Base-by-base conservation (phyloP, 192 early-diverging fungal genomes). In the Linnemannia hyalina region DNA sequence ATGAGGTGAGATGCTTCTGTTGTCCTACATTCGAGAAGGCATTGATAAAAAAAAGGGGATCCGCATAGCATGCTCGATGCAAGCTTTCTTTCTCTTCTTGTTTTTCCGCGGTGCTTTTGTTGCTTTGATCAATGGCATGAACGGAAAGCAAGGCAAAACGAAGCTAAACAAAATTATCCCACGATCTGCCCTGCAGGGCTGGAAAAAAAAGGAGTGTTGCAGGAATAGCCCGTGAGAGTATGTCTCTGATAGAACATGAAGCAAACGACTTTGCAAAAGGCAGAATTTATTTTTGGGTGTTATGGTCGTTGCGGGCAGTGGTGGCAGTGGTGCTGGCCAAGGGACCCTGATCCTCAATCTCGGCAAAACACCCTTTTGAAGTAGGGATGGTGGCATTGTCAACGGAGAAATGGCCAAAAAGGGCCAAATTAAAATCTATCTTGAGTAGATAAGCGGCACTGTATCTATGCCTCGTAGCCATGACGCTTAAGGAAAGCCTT, bases 401-500 rank as follows among this genome's bases (percentile, higher is more conserved):
- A 3, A 65, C 32, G 60, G 60, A 29, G 9, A 65, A 32, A 65
- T 32, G 60, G 11, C 60, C 60, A 65, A 65, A 65, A 65, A 29
- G 4, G 29, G 60, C 29, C 29, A 65, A 65, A 65, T 65, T 65
- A 65, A 65, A 65, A 15, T 15, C n/a, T 32, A 46, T 46, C 44
- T 46, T 23, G 23, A 23, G 23, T 3, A 65, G 60, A 65, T 65
- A 65, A 65, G 29, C 10, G 23, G 32, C 1, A 57, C 55, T 23
- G 13, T 32, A 35, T 29, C 68, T 65, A 82, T 73, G 49, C 80
- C 52, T 68, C 82, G 40, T 85, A 85, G 35, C 82, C 82, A 26
- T 85, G 82, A 9, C 77, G 63, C 55, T 80, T 85, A 68, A 88
- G 80, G 36, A 88, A 88, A 4, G 70, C 35, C 60, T 75, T 84